Base-by-base conservation (phyloP, 1,284 basidiomycete species). In the Puccinia coronata region DNA sequence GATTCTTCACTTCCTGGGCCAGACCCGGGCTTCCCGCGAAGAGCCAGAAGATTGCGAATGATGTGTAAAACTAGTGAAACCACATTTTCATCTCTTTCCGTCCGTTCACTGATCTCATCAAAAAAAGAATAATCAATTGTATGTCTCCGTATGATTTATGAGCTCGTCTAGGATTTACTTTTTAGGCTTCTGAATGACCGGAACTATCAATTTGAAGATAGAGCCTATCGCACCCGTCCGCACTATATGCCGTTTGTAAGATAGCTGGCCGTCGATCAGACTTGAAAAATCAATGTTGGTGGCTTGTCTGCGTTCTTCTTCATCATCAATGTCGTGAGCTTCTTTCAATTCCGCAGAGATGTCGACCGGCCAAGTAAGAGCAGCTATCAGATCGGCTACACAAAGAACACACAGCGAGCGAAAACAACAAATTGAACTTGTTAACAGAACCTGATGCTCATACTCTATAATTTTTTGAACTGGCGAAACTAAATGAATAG, bases 321-420 rank as follows among this genome's bases (percentile, higher is more conserved):
- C 55, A 83, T 83, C 80, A 82, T 83, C 78, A 23, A 81, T 49
- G 16, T 88, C 88, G 84, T 94, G 92, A 71, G 95, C 89, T 63
- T 97, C 95, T 85, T 92, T 93, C 82, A 98, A 88, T 87, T 98
- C 96, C 84, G 93, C 92, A 0, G 93, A 92, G 82, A 97, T 88
- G 87, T 98, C 93, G 82, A 98, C 96, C 0, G 96, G 96, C 95
- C 95, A 98, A 3, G 95, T 98, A 91, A 98, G 92, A 0, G 95
- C 94, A 0, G 93, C 93, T 84, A 96, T 91, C 36, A 98, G 88
- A 85, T 98, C 96, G 9, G 91, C 88, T 88, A 83, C 20, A 3
- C 1, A 59, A 34, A 23, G 25, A 18, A 51, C 6, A 31, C 41
- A 28, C 0, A 28, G 47, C 31, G 28, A 31, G 23, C 20, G 18